phyloP scores from a whole-genome alignment of 805 yeast species.

The Kockiozyma suomiensis region DNA sequence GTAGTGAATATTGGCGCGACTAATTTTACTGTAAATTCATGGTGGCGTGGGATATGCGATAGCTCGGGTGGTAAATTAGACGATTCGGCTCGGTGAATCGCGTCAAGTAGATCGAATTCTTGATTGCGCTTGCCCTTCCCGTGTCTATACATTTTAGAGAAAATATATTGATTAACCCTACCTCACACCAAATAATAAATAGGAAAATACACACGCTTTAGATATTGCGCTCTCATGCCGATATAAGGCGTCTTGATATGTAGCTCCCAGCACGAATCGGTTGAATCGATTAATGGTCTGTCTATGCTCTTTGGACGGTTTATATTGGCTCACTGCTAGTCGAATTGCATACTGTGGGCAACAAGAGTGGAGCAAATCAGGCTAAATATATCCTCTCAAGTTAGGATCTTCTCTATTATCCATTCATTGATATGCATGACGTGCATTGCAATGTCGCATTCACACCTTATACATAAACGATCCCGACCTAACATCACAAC shows the following conservation, averaged over 20 bases:
- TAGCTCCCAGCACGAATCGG: slow-evolving; percentile 24
- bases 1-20: slow-evolving; percentile 24
- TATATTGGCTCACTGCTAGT: slow-evolving; percentile 52
- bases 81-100: slow-evolving; percentile 48
- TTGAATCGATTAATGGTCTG: slow-evolving; percentile 64
- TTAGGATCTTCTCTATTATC: not conserved
- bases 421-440: too few species aligned
- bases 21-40: slow-evolving; percentile 18
- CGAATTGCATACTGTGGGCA: slow-evolving; percentile 81
- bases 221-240: slow-evolving; percentile 13
- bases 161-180: too few species aligned
- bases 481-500: too few species aligned
- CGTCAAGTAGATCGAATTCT: slow-evolving; percentile 41
- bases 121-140: slow-evolving; percentile 33
- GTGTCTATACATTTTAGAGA: too few species aligned
- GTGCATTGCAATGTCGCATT: too few species aligned
- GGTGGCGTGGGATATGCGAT: slow-evolving; percentile 4
- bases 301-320: slow-evolving; percentile 65
- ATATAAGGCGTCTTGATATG: slow-evolving; percentile 9
- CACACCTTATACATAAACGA: slow-evolving; percentile 54
- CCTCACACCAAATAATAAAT: not conserved
- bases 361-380: slow-evolving; percentile 72
- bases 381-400: too few species aligned
- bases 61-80: slow-evolving; percentile 20
- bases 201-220: slow-evolving; percentile 8